Evolutionary conservation across 345 rosid species (phyloP), one percentile per base, ranked within the genome.

Genomic region (Arabidopsis suecica): DNA sequence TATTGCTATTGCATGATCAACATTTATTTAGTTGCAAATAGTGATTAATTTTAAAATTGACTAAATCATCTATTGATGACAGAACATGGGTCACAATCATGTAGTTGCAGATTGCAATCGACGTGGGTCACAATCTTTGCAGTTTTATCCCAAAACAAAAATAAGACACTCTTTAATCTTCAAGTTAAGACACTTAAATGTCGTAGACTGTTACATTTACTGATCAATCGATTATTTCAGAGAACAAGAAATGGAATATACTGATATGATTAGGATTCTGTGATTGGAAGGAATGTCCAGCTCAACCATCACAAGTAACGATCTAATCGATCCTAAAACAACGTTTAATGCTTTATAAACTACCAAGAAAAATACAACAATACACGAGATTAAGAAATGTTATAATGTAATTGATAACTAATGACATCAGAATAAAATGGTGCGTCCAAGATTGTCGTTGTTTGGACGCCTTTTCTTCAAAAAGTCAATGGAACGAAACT

Each of bases 401-500:
- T 33, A 44, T 32, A 4, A 6, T 44, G 57, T 20, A 30, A 22
- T 2, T 33, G 7, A 13, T 16, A 53, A 60, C 38, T 11, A 57
- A 47, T 48, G 57, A 47, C 55, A 59, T 36, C 10, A 34, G 58
- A 47, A 3, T 6, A 30, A 54, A 54, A 59, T 58, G n/a, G 13
- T 61, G 12, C 61, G 53, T 44, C 25, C 55, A 23, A 55, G 14
- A 37, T 66, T 28, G 30, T 10, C 65, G 58, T 32, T 38, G 61
- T 72, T 61, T 28, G 11, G 53, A 38, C 59, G 49, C 34, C 5
- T 62, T 73, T 40, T 65, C 72, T 74, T 60, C 62, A 23, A 50
- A 68, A 75, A 61, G 74, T 75, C 79, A 75, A 60, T 13, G 62
- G 5, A 47, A 45, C 28, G 3, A 65, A 65, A 74, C 56, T 61